These are phyloP conservation scores for Simplicillium sp. DNA, from an alignment of 2,329 filamentous ascomycete genomes.

Conservation along the genomic window DNA sequence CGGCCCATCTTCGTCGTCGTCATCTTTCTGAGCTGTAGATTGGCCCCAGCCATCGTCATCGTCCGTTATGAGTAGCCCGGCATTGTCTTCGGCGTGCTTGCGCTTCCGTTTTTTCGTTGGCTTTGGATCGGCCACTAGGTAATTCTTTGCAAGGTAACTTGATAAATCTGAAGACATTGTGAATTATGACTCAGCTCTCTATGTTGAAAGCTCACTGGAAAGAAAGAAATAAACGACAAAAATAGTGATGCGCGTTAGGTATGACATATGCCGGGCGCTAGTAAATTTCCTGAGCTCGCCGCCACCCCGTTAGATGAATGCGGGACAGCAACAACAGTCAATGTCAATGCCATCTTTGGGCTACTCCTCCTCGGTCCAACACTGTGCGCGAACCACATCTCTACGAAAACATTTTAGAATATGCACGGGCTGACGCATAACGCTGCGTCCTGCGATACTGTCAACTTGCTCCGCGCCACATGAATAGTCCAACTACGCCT, in stretches of 20 bases:
- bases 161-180: constrained; percentile 55
- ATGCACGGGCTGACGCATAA: constrained; percentile 17
- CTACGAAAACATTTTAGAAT: constrained; percentile 10
- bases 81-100: constrained; percentile 34
- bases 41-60: constrained; percentile 50
- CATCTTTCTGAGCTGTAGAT: constrained; percentile 26
- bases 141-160: constrained; percentile 84
- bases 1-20: constrained; percentile 44
- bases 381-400: background rate
- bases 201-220: background rate
- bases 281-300: background rate
- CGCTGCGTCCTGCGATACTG: constrained; percentile 12
- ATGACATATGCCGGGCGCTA: constrained; percentile 1
- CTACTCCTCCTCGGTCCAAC: background rate
- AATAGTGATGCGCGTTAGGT: no score
- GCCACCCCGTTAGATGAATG: constrained; percentile 8
- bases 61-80: constrained; percentile 55
- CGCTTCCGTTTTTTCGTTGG: constrained; percentile 55
- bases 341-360: background rate
- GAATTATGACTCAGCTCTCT: background rate
- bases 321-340: constrained; percentile 4
- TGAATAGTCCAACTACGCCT: constrained; percentile 3
- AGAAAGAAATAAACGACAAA: background rate
- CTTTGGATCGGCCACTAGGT: constrained; percentile 56
- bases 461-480: constrained; percentile 10